Evolutionary conservation across 176 grass and related monocot genomes (phyloP).

Genomic region (Eragrostis nindensis): DNA sequence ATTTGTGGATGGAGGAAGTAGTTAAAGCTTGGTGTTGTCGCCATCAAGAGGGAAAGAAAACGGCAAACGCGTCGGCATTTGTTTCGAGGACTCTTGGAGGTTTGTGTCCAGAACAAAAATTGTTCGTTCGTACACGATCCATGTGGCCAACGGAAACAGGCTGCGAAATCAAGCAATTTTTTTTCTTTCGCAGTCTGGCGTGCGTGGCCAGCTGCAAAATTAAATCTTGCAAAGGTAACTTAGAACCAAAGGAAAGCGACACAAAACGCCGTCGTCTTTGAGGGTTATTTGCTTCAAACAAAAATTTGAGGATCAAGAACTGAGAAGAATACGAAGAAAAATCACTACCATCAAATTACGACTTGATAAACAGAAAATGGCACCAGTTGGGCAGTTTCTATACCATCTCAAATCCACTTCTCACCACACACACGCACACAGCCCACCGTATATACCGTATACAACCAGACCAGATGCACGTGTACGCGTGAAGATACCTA

Average conservation of each 20-base stretch:
- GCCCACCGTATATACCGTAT: too few species aligned
- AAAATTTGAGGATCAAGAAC: neutral
- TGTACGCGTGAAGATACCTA: neutral
- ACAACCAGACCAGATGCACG: neutral
- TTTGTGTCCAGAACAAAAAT: neutral
- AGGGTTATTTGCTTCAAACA: too few species aligned
- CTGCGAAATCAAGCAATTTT: neutral
- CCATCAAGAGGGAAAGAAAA: neutral
- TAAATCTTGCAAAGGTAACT: neutral
- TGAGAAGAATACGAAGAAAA: neutral
- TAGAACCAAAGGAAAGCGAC: neutral
- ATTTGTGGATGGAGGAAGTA: neutral
- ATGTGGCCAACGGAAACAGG: neutral
- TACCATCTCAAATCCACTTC: slow-evolving; percentile 6
- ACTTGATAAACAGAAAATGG: neutral
- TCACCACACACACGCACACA: neutral
- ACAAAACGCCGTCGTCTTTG: neutral
- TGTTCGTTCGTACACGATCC: neutral
- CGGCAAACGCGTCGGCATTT: neutral
- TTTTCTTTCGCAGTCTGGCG: neutral
- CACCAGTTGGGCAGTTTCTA: neutral
- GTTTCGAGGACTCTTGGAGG: neutral
- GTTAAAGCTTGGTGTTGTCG: neutral
- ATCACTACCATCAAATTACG: too few species aligned
- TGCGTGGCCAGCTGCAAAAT: neutral